Percentiles rank a stretch among this genome's conserved stretches.
Evolutionary conservation across 306 rosid genomes (phyloP).

Genomic region (Fragaria iinumae): DNA sequence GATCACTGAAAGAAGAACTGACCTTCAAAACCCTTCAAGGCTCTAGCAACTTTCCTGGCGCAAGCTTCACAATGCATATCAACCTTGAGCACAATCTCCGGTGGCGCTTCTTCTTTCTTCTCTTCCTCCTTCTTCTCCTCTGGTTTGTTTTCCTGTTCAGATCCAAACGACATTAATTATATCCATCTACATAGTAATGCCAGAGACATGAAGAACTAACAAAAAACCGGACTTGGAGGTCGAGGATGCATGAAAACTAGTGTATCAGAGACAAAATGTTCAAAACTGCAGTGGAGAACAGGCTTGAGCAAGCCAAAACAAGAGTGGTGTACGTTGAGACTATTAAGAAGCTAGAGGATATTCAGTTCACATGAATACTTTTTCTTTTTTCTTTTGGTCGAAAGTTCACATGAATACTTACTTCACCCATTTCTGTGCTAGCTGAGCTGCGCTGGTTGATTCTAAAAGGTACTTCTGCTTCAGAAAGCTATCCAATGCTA

Average conservation of each 20-base stretch:
- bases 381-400: no score
- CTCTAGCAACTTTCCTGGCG: constrained; percentile 82
- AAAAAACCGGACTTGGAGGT: neutral
- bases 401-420: constrained; percentile 32
- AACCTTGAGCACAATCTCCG: constrained; percentile 79
- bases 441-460: constrained; percentile 16
- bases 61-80: constrained; percentile 99
- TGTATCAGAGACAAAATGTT: neutral
- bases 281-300: neutral
- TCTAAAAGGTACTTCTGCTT: constrained; percentile 22
- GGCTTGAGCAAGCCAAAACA: neutral
- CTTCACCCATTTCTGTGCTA: constrained; percentile 62
- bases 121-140: constrained; percentile 39
- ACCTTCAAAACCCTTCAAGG: constrained; percentile 94
- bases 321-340: neutral
- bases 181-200: no score
- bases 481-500: constrained; percentile 10
- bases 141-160: constrained; percentile 35
- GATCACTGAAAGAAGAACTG: neutral
- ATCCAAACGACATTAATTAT: neutral
- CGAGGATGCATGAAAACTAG: neutral
- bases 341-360: neutral
- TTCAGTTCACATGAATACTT: neutral
- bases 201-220: neutral
- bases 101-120: constrained; percentile 48